Conservation (phyloP, 768 basidiomycete species). For the Sarcodon sp. region DNA sequence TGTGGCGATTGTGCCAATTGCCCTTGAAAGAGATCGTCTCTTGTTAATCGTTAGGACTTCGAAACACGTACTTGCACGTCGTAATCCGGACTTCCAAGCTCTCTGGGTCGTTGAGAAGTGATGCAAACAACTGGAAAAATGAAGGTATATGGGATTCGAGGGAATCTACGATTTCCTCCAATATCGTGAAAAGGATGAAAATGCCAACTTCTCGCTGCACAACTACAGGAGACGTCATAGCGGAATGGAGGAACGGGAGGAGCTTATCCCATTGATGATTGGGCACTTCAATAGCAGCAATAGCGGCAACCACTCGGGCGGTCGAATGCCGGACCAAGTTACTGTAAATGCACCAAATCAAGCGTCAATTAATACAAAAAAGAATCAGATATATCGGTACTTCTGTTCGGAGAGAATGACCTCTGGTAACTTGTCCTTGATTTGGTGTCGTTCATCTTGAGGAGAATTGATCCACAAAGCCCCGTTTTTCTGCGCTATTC, state of each 20-base stretch:
- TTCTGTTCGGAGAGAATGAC: slow-evolving; percentile 65
- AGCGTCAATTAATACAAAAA: slow-evolving; percentile 5
- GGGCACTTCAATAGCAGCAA: slow-evolving; percentile 81
- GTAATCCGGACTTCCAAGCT: slow-evolving; percentile 86
- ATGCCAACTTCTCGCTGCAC: slow-evolving; percentile 85
- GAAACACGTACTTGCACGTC: slow-evolving; percentile 51
- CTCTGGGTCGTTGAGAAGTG: slow-evolving; percentile 67
- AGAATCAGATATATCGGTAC: slow-evolving; percentile 29
- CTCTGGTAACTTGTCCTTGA: slow-evolving; percentile 76
- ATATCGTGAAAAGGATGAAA: slow-evolving; percentile 81
- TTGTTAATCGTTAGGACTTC: not conserved
- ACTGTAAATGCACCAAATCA: slow-evolving; percentile 26
- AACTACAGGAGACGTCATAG: slow-evolving; percentile 54
- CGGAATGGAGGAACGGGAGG: slow-evolving; percentile 75
- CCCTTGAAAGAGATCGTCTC: slow-evolving; percentile 25
- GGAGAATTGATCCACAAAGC: slow-evolving; percentile 70
- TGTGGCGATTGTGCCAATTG: slow-evolving; percentile 87
- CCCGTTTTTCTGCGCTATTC: slow-evolving; percentile 68
- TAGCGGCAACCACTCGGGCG: slow-evolving; percentile 85
- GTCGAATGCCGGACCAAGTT: slow-evolving; percentile 86
- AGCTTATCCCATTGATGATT: slow-evolving; percentile 74
- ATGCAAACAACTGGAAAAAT: slow-evolving; percentile 72
- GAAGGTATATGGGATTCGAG: slow-evolving; percentile 63
- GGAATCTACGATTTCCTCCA: slow-evolving; percentile 87
- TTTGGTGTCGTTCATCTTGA: slow-evolving; percentile 58